Evolutionary conservation across 2,329 filamentous ascomycete genomes (phyloP), one percentile per base, ranked within the genome.

Genomic region (Cladosporium oxysporum): DNA sequence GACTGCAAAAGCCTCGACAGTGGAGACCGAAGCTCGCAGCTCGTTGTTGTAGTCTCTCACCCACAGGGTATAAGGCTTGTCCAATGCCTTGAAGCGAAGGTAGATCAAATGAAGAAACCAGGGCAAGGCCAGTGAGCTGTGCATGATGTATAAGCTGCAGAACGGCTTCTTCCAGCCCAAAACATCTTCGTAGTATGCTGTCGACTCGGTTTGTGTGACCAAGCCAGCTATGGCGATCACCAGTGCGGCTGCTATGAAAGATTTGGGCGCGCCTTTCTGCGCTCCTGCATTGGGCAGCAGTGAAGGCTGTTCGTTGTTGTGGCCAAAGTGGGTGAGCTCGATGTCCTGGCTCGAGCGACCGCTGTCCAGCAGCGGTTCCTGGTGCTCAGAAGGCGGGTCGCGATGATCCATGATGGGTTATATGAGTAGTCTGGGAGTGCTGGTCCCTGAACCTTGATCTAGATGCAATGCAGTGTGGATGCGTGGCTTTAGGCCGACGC

Each of bases 151-250:
- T 58, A 76, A 67, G 11, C 73, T 75, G 26, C 70, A 71, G 63
- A 75, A 75, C 6, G 75, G 74, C 57, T 76, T 76, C 62, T 73
- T 74, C 71, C 71, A 76, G 60, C 70, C 72, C 2, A 76, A 62
- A 26, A 71, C 69, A 60, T 75, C 71, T 65, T 76, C 71, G 61
- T 75, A 72, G 65, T 76, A 76, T 10, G 73, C 73, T 3, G 72
- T 73, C 10, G 74, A 70, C 70, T 76, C 75, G 28, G 74, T 76
- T 67, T 76, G 75, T 65, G 74, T 67, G 6, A 70, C 70, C 60
- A 76, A 73, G 21, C 75, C 74, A 7, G 72, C 41, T 6, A 76
- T 74, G 29, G 72, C 74, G 23, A 72, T 55, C 2, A 68, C 26
- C 31, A 76, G 67, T 4, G 72, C 70, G 14, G 69, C 26, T 0